Evolutionary conservation across 108 stramenopile genomes (phyloP).

Genomic region (Cyclotella choctawhatcheeana): DNA sequence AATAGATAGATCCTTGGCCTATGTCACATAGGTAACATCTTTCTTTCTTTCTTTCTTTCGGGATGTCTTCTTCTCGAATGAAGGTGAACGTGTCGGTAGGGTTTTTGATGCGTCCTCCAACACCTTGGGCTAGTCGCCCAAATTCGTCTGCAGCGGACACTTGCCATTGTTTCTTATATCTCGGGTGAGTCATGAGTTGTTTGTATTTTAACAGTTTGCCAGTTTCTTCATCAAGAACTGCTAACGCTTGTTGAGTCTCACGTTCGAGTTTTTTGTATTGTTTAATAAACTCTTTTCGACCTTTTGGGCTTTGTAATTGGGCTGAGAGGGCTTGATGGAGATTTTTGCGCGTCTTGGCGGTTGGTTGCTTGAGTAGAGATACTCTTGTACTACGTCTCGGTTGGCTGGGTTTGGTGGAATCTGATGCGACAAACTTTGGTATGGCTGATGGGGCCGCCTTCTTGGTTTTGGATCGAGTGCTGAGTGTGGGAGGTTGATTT

Average conservation of each 20-base stretch:
- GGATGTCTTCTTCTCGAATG: constrained; percentile 20
- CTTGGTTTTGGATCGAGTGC: no score
- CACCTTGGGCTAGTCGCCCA: constrained; percentile 15
- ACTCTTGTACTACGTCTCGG: no score
- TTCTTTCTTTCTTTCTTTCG: not conserved
- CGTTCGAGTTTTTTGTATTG: constrained; percentile 13
- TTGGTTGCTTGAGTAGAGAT: no score
- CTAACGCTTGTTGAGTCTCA: constrained; percentile 11
- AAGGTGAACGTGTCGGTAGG: constrained; percentile 49
- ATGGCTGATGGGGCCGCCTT: no score
- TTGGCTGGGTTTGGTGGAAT: no score
- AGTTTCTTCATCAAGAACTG: constrained; percentile 34
- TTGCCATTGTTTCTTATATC: not conserved
- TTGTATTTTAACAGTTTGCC: constrained; percentile 28
- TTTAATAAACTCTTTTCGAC: no score
- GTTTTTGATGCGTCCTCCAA: constrained; percentile 7
- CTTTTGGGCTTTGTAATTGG: no score
- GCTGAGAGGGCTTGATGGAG: no score
- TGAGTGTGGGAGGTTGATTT: no score
- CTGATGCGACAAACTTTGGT: no score
- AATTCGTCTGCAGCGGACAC: constrained; percentile 21
- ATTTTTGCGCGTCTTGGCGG: no score
- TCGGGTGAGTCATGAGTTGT: not conserved
- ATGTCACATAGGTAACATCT: constrained; percentile 42
- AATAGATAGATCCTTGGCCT: no score